phyloP scores from a whole-genome alignment of 495 filamentous ascomycete genomes.

The Aspergillus leporis region DNA sequence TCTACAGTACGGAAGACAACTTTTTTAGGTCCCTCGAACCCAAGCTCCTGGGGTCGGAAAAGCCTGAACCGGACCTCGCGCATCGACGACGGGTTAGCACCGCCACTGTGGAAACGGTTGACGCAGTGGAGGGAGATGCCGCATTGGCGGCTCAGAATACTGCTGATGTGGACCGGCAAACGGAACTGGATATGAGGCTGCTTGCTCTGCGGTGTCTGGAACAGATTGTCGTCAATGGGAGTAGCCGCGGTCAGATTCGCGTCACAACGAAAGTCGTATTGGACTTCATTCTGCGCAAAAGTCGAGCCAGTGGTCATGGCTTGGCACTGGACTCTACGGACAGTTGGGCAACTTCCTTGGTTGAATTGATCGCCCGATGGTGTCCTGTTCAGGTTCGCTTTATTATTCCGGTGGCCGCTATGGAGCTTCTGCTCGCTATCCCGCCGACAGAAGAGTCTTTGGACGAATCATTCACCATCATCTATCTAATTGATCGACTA shows the following conservation, averaged over 20 bases:
- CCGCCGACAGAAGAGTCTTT: slow-evolving; percentile 65
- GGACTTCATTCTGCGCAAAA: slow-evolving; percentile 65
- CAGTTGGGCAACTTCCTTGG: slow-evolving; percentile 78
- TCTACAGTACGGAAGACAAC: slow-evolving; percentile 74
- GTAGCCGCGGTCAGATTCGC: slow-evolving; percentile 75
- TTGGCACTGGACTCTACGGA: slow-evolving; percentile 24
- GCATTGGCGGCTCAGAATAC: slow-evolving; percentile 70
- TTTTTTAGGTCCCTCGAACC: slow-evolving; percentile 62
- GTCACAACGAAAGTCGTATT: slow-evolving; percentile 68
- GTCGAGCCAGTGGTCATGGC: slow-evolving; percentile 19
- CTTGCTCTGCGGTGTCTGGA: slow-evolving; percentile 80
- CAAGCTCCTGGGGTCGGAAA: slow-evolving; percentile 63
- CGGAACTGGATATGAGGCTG: slow-evolving; percentile 82
- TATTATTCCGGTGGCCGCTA: slow-evolving; percentile 75
- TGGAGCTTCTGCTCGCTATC: slow-evolving; percentile 68
- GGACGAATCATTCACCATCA: slow-evolving; percentile 67
- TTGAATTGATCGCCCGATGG: slow-evolving; percentile 76
- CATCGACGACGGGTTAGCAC: slow-evolving; percentile 71
- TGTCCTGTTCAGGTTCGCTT: slow-evolving; percentile 90
- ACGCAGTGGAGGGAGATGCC: slow-evolving; percentile 66
- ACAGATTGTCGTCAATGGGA: slow-evolving; percentile 69
- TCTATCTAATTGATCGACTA: slow-evolving; percentile 74
- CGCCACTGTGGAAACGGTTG: slow-evolving; percentile 72
- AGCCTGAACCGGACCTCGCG: slow-evolving; percentile 58
- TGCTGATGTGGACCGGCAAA: slow-evolving; percentile 79